These are phyloP conservation scores for Candida sakaeoensis DNA, from an alignment of 805 yeast genomes.

Conservation along the genomic window DNA sequence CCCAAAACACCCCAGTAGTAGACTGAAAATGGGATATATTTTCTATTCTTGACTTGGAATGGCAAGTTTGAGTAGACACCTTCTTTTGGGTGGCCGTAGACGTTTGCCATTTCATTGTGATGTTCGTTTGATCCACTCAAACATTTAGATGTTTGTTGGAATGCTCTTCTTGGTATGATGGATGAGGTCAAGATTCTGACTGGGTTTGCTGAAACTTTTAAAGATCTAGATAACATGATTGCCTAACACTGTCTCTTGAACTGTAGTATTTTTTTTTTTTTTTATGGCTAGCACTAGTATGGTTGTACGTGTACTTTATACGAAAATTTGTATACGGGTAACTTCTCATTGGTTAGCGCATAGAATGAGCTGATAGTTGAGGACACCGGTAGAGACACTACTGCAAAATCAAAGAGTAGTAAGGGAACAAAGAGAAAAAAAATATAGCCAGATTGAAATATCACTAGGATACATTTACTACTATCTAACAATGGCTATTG, in stretches of 20 bases:
- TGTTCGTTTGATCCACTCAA: conserved; percentile 1
- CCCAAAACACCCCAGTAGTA: conserved; percentile 78
- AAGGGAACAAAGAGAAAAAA: not conserved
- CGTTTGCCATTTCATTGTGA: conserved; percentile 19
- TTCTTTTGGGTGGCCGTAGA: conserved; percentile 36
- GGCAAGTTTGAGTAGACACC: conserved; percentile 93
- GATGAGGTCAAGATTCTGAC: conserved; percentile 3
- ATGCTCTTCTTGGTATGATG: conserved; percentile 3
- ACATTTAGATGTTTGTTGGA: conserved; percentile 4
- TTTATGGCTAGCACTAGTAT: no score
- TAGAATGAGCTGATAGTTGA: conserved; percentile 1
- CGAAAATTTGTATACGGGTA: not conserved
- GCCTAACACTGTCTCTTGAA: not conserved
- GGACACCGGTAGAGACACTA: not conserved
- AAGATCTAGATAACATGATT: conserved; percentile 24
- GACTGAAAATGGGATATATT: conserved; percentile 73
- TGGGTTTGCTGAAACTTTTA: conserved; percentile 7
- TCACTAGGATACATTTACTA: no score
- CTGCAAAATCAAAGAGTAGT: not conserved
- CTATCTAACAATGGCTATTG: conserved; percentile 84
- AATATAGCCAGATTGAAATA: not conserved
- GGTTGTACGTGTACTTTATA: not conserved
- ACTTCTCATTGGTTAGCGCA: not conserved
- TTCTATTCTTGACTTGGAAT: conserved; percentile 90
- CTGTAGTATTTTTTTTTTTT: no score